Percentiles rank a stretch among this genome's conserved stretches.
These are phyloP conservation scores for Yamadazyma blattariae DNA, from an alignment of 1,139 yeast species.

Conservation along the genomic window DNA sequence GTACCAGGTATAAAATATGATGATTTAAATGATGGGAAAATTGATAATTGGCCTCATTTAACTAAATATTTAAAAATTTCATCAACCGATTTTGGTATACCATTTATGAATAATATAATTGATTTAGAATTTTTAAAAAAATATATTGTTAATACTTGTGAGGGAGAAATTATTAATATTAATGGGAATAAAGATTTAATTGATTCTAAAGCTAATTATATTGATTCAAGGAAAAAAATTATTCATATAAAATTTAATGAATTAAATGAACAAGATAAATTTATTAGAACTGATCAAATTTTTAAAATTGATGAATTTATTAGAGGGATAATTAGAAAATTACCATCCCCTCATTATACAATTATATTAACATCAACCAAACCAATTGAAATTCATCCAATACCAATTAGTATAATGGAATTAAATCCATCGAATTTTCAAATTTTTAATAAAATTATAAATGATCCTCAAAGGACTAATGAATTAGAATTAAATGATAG, in stretches of 20 bases:
- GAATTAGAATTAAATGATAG: slow-evolving; percentile 59
- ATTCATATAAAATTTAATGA: slow-evolving; percentile 53
- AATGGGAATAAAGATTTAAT: slow-evolving; percentile 42
- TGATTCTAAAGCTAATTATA: slow-evolving; percentile 25
- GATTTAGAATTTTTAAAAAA: slow-evolving; percentile 48
- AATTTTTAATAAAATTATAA: slow-evolving; percentile 46
- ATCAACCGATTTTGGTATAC: slow-evolving; percentile 63
- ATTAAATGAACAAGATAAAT: slow-evolving; percentile 34
- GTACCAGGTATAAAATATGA: slow-evolving; percentile 62
- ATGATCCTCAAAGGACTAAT: slow-evolving; percentile 40
- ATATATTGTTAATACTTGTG: slow-evolving; percentile 44
- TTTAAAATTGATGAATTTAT: slow-evolving; percentile 50
- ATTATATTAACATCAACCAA: slow-evolving; percentile 43
- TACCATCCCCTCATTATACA: slow-evolving; percentile 67
- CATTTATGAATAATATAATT: slow-evolving; percentile 45
- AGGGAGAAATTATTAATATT: slow-evolving; percentile 41
- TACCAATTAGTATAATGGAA: slow-evolving; percentile 26
- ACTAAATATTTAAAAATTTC: slow-evolving; percentile 55
- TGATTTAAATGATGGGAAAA: slow-evolving; percentile 48
- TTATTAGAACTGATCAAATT: slow-evolving; percentile 20
- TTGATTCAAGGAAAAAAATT: slow-evolving; percentile 60
- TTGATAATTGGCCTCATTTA: slow-evolving; percentile 50
- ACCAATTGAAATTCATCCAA: slow-evolving; percentile 27
- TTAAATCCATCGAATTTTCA: slow-evolving; percentile 32
- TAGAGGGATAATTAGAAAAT: slow-evolving; percentile 50